Evolutionary conservation across 192 early-diverging fungal genomes (phyloP), one percentile per base, ranked within the genome.

Genomic region (Fimicolochytrium jonesii): DNA sequence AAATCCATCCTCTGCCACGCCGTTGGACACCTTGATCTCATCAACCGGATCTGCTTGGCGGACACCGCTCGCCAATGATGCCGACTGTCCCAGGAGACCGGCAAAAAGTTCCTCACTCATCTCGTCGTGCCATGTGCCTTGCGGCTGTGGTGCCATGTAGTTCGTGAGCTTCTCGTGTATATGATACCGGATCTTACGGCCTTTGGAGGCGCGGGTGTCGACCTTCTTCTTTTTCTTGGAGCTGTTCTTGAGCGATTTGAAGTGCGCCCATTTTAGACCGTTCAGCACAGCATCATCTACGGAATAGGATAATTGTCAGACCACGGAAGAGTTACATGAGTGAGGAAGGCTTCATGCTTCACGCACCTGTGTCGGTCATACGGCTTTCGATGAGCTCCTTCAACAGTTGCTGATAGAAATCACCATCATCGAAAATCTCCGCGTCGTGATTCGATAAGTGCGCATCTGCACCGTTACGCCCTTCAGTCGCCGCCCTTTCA

Each of bases 91-190:
- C 5, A 98, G 79, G 56, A 98, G 71, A 13, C 87, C 86, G 0
- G 84, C 75, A 64, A 93, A 96, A 20, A 98, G 78, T 72, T 98
- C 94, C 35, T 92, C 88, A 2, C 85, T 76, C 93, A 94, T 96
- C 60, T 87, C 84, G 33, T 94, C 94, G 66, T 96, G 93, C 95
- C 95, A 98, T 4, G 81, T 78, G 15, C 89, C 90, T n/a, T 77
- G 62, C 25, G 93, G 90, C 48, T 92, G 81, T 15, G 95, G 91
- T 3, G 90, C 88, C 94, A 98, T 98, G 72, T 94, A 98, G 73
- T 92, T 95, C 68, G 90, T 89, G 15, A 98, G 71, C 62, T 96
- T 98, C 59, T 98, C 95, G 60, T 94, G 91, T n/a, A 93, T 87
- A 58, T 94, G 87, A 72, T 92, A 98, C 64, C 94, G 82, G 47